phyloP scores from a whole-genome alignment of 2,329 filamentous ascomycete genomes.

The Tolypocladium tropicale region DNA sequence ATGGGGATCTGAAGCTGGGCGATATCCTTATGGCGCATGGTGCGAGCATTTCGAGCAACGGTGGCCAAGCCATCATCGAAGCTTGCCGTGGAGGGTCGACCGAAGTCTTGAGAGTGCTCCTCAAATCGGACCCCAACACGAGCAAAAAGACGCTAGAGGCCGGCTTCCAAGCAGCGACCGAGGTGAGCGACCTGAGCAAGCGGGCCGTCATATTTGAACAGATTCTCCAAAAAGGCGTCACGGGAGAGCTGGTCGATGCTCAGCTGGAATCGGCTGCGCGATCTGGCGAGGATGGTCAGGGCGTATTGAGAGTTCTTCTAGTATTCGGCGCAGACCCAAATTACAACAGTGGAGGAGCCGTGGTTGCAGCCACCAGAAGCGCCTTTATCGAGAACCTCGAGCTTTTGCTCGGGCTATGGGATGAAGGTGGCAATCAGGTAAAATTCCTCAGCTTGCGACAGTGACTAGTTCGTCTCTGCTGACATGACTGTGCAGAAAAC shows the following conservation, averaged over 20 bases:
- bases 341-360: slow-evolving; percentile 42
- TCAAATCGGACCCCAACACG: slow-evolving; percentile 28
- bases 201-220: slow-evolving; percentile 39
- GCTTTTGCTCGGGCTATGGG: slow-evolving; percentile 38
- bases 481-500: slow-evolving; percentile 23
- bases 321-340: slow-evolving; percentile 43
- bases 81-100: slow-evolving; percentile 40
- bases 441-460: slow-evolving; percentile 4
- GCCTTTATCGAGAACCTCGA: slow-evolving; percentile 39
- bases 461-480: neutral
- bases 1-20: slow-evolving; percentile 41
- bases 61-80: slow-evolving; percentile 43
- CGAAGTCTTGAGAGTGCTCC: slow-evolving; percentile 38
- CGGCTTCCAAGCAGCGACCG: slow-evolving; percentile 45
- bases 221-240: slow-evolving; percentile 38
- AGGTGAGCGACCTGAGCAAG: slow-evolving; percentile 37
- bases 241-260: slow-evolving; percentile 39
- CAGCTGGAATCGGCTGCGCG: slow-evolving; percentile 43
- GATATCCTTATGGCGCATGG: slow-evolving; percentile 40
- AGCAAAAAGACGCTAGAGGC: slow-evolving; percentile 33
- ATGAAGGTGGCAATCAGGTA: slow-evolving; percentile 30
- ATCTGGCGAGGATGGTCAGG: slow-evolving; percentile 37
- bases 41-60: slow-evolving; percentile 37
- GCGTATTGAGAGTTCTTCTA: slow-evolving; percentile 40
- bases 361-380: slow-evolving; percentile 42